phyloP scores from a whole-genome alignment of 169 alveolate genomes.

The Plasmodium billcollinsi region DNA sequence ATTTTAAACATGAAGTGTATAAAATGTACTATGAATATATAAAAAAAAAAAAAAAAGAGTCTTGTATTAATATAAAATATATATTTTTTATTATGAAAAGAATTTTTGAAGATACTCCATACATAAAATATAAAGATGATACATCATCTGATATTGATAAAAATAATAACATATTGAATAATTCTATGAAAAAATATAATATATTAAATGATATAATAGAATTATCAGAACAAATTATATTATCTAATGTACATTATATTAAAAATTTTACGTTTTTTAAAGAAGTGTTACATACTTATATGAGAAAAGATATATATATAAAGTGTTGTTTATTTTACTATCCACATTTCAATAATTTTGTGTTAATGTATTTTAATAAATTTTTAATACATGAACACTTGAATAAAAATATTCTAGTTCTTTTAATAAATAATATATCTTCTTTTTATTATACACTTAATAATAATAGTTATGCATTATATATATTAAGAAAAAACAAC shows the following conservation, averaged over 20 bases:
- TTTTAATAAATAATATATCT: constrained; percentile 13
- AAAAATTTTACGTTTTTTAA: constrained; percentile 24
- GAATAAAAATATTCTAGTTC: constrained; percentile 4
- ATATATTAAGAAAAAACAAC: not conserved
- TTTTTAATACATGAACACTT: not conserved
- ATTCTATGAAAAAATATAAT: not conserved
- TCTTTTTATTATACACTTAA: constrained; percentile 37
- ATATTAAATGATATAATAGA: constrained; percentile 5
- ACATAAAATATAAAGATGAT: too few relatives aligned
- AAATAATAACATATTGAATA: too few relatives aligned
- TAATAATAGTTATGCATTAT: not conserved
- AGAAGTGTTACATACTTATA: constrained; percentile 39
- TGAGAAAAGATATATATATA: constrained; percentile 2
- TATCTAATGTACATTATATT: constrained; percentile 7
- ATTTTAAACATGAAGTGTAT: constrained; percentile 17
- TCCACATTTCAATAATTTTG: constrained; percentile 12
- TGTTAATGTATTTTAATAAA: constrained; percentile 19
- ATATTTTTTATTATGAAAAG: constrained; percentile 16
- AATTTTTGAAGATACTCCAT: constrained; percentile 3
- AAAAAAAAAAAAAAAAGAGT: not conserved
- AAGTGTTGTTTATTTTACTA: not conserved
- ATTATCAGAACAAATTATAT: constrained; percentile 4
- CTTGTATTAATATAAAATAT: constrained; percentile 5
- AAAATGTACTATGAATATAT: constrained; percentile 3
- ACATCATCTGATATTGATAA: too few relatives aligned